Evolutionary conservation across 2,329 filamentous ascomycete genomes (phyloP).

Genomic region (Cercospora brassicicola): DNA sequence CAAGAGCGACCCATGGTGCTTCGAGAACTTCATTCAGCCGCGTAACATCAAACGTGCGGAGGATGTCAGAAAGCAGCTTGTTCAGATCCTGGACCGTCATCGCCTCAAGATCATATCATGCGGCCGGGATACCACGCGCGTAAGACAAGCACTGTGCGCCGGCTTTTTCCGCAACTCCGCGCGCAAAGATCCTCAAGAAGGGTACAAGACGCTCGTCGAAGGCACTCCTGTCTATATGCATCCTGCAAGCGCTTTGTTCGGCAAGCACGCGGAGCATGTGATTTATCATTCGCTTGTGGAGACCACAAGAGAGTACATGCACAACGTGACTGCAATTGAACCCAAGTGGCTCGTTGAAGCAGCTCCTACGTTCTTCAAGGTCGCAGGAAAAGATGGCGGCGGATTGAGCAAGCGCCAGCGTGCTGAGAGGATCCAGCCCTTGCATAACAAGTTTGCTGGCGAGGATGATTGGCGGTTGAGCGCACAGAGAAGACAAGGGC

Average conservation of each 20-base stretch:
- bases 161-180: conserved; percentile 96
- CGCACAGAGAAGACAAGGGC: conserved; percentile 79
- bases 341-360: conserved; percentile 92
- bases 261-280: conserved; percentile 94
- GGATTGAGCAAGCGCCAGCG: conserved; percentile 82
- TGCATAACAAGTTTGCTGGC: conserved; percentile 88
- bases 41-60: conserved; percentile 83
- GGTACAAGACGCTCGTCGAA: conserved; percentile 96
- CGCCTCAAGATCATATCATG: conserved; percentile 79
- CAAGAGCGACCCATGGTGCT: conserved; percentile 87
- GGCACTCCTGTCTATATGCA: conserved; percentile 94
- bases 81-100: conserved; percentile 92
- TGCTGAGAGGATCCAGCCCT: conserved; percentile 88
- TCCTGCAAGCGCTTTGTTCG: conserved; percentile 86
- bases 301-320: conserved; percentile 98
- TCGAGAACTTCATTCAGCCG: conserved; percentile 96
- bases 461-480: conserved; percentile 95
- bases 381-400: conserved; percentile 74
- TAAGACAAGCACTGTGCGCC: conserved; percentile 83
- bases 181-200: conserved; percentile 91
- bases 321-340: conserved; percentile 87
- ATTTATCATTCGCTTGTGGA: conserved; percentile 89
- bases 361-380: conserved; percentile 98
- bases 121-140: conserved; percentile 80
- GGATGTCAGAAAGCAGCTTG: conserved; percentile 87